phyloP scores from a whole-genome alignment of 2,329 filamentous ascomycete genomes.

The Cordyceps fumosorosea region DNA sequence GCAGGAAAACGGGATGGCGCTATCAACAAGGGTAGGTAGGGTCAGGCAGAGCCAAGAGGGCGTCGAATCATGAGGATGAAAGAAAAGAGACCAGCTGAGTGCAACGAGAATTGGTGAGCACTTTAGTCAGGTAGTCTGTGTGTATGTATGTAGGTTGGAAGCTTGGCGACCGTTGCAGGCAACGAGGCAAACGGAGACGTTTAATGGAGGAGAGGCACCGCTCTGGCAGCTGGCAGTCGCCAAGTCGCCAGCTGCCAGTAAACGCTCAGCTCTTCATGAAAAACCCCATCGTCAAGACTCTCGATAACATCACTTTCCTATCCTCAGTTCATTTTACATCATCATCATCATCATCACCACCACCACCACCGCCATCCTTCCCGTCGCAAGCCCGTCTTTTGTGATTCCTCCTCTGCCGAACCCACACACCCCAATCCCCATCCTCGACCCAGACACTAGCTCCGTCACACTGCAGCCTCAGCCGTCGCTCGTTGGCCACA shows the following conservation, averaged over 20 bases:
- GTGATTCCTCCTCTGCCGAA: conserved; percentile 1
- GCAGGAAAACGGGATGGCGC: neutral
- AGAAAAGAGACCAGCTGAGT: neutral
- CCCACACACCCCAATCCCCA: neutral
- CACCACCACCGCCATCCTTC: neutral
- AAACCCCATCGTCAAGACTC: neutral
- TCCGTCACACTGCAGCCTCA: conserved; percentile 12
- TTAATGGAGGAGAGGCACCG: neutral
- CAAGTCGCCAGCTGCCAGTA: neutral
- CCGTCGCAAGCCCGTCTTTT: neutral
- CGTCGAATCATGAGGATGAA: neutral
- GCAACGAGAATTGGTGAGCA: neutral
- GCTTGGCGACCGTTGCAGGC: no score
- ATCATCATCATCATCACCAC: neutral
- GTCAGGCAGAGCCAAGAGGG: neutral
- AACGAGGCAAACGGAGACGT: no score
- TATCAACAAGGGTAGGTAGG: neutral
- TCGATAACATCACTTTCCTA: neutral
- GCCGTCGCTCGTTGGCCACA: conserved; percentile 13
- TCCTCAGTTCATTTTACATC: neutral
- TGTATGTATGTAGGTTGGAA: no score
- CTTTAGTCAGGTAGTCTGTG: no score
- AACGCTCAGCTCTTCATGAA: neutral
- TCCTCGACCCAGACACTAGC: conserved; percentile 11
- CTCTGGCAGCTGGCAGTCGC: conserved; percentile 1